These are phyloP conservation scores for Tolypocladium endophyticum DNA, from an alignment of 2,329 filamentous ascomycete genomes.

Conservation along the genomic window DNA sequence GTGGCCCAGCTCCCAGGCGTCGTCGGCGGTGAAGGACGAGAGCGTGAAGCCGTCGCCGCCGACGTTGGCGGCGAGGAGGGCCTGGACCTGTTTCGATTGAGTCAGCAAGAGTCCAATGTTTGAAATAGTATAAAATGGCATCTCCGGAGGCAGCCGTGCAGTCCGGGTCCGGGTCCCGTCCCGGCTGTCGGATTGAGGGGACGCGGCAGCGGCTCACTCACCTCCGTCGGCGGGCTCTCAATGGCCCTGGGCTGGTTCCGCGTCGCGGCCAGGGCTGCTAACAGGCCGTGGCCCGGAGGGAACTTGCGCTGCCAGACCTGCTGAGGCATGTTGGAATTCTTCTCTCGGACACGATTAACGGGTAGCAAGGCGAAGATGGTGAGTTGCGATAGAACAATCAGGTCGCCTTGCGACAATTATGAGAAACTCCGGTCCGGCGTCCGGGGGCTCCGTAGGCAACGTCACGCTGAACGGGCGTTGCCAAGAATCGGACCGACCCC, in stretches of 20 bases:
- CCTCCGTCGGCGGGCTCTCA: slow-evolving; percentile 5
- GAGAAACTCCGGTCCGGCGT: background rate
- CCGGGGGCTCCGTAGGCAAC: background rate
- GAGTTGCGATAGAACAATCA: background rate
- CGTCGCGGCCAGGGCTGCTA: slow-evolving; percentile 11
- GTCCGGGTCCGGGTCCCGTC: background rate
- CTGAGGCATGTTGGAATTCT: slow-evolving; percentile 22
- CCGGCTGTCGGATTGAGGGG: background rate
- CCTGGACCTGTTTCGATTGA: slow-evolving; percentile 11
- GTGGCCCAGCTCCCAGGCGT: slow-evolving; percentile 56
- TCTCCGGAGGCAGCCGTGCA: background rate
- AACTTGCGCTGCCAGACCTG: slow-evolving; percentile 16
- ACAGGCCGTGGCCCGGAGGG: slow-evolving; percentile 14
- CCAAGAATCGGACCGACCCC: background rate
- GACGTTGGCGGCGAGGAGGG: slow-evolving; percentile 13
- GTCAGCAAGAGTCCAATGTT: background rate
- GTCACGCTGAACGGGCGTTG: background rate
- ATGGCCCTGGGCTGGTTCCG: slow-evolving; percentile 6
- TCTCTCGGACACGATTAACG: background rate
- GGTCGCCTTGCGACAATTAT: background rate
- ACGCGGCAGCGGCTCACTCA: slow-evolving; percentile 3
- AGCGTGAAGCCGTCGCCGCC: slow-evolving; percentile 33
- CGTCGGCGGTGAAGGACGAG: slow-evolving; percentile 47
- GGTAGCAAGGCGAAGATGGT: background rate
- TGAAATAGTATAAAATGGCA: background rate